Conservation (phyloP, 2,329 filamentous ascomycete genomes). For the Ophiostoma australiae region DNA sequence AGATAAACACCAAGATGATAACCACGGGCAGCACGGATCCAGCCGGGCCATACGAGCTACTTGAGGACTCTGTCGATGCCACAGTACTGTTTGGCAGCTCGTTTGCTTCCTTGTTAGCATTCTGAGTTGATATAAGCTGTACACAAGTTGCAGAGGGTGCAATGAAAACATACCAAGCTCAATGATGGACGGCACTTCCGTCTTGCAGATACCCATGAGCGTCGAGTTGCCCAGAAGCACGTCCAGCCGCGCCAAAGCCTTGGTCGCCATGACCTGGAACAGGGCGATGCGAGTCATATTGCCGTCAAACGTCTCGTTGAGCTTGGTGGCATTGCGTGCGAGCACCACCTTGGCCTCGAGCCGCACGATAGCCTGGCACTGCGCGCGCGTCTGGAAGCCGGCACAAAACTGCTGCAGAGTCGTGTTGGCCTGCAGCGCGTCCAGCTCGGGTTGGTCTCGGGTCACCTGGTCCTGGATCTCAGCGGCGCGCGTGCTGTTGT, state of each 20-base stretch:
- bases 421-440: not conserved
- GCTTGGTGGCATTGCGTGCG: not conserved
- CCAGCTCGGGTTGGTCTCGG: not conserved
- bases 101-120: not conserved
- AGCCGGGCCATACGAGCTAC: not conserved
- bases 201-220: not conserved
- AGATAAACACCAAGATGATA: not conserved
- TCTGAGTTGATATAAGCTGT: not conserved
- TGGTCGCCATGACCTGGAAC: not conserved
- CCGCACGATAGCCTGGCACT: too few relatives aligned
- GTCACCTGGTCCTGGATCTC: not conserved
- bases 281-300: not conserved
- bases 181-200: not conserved
- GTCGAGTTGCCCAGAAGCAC: not conserved
- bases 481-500: not conserved
- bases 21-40: not conserved
- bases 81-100: not conserved
- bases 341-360: too few relatives aligned
- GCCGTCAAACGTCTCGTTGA: not conserved
- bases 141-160: not conserved
- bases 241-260: not conserved
- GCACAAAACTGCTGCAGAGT: not conserved
- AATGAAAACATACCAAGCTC: not conserved
- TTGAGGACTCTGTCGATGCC: not conserved
- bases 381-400: too few relatives aligned